Evolutionary conservation across 2,329 filamentous ascomycete species (phyloP), one percentile per base, ranked within the genome.

Genomic region (Xylariales sp.): DNA sequence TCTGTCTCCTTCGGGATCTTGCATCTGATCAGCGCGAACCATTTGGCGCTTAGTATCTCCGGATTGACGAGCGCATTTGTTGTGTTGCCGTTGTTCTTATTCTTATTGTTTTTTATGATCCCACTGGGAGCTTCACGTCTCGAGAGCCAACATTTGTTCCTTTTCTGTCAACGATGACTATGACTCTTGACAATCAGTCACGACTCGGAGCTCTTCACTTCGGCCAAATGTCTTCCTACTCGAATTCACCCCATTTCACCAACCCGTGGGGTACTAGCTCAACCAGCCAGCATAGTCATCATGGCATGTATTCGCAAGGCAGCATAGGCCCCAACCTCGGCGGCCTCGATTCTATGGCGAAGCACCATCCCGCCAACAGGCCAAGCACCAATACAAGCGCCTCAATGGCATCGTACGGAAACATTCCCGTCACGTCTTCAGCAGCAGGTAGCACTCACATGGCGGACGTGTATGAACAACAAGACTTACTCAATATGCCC

Each of bases 161-260:
- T 69, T 69, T 69, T 69, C 70, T 65, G 70, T 77, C 73, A 83
- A 89, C 81, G 81, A 97, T 97, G 94, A 96, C 93, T 83, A 97
- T 97, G 93, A 93, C 94, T 81, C 89, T 97, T 85, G 93, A 97
- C 84, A 92, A 94, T 81, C 93, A 95, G 83, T 93, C 90, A 84
- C 89, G 89, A 80, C 93, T 91, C 83, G 92, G 87, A 78, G 88
- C 87, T 79, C 82, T 97, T 84, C 89, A 89, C 81, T 96, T 95
- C 85, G 93, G 95, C 80, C 86, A 89, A 80, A 90, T 94, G 86
- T 89, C 92, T 79, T 80, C 82, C 74, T 93, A 93, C 81, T 79
- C 85, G 76, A 79, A 86, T 84, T 78, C 86, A 82, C 89, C 92
- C 72, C 91, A 96, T 72, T 97, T 97, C 84, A 94, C 91, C 76